These are phyloP conservation scores for Sporothrix curviconia DNA, from an alignment of 2,329 filamentous ascomycete species.

Conservation along the genomic window DNA sequence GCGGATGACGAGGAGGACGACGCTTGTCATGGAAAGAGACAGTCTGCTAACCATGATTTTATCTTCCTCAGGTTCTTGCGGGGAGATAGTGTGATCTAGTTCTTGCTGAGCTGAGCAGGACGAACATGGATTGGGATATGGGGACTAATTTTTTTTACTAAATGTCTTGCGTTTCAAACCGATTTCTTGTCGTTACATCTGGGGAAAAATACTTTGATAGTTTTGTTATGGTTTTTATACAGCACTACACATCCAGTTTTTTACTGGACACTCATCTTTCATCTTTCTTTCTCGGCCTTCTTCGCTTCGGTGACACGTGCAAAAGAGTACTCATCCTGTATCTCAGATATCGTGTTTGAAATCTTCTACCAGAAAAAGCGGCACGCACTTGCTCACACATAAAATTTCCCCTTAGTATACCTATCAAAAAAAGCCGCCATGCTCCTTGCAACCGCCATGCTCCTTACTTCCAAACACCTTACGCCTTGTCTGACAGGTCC, in stretches of 20 bases:
- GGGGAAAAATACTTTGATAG: neutral
- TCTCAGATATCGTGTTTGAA: no score
- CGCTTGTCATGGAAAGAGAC: no score
- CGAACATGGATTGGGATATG: neutral
- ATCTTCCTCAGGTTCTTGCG: constrained; percentile 76
- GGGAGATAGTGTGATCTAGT: constrained; percentile 82
- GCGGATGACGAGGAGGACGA: neutral
- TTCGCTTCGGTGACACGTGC: no score
- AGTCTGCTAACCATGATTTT: no score
- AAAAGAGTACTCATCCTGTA: no score
- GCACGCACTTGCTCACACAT: neutral
- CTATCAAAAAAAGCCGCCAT: neutral
- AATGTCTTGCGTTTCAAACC: neutral
- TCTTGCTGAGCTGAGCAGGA: constrained; percentile 61
- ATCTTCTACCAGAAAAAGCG: neutral
- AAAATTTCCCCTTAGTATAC: no score
- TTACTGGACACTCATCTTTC: neutral
- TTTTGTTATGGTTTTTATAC: neutral
- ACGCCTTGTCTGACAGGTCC: constrained; percentile 14
- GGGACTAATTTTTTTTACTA: neutral
- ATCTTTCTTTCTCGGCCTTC: neutral
- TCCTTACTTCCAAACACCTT: neutral
- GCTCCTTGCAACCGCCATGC: neutral
- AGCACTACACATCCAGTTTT: neutral
- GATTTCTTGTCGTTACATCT: neutral